These are phyloP conservation scores for Arthrinium phaeospermum DNA, from an alignment of 2,329 filamentous ascomycete genomes.

Conservation along the genomic window DNA sequence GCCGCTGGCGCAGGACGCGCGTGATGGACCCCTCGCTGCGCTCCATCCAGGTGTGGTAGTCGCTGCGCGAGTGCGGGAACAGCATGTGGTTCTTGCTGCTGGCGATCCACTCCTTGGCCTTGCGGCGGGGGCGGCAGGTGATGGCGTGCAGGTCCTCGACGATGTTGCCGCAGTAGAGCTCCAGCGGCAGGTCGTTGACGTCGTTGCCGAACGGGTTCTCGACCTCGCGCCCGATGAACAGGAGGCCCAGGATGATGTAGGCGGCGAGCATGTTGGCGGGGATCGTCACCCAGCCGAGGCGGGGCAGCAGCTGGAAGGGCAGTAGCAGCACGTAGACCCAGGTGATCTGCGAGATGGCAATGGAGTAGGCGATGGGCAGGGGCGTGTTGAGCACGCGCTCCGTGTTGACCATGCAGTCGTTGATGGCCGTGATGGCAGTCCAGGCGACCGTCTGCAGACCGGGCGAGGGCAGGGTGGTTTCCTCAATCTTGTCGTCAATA, in stretches of 20 bases:
- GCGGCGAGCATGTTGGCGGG: slow-evolving; percentile 74
- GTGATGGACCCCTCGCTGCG: slow-evolving; percentile 37
- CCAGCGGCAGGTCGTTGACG: slow-evolving; percentile 81
- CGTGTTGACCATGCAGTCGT: slow-evolving; percentile 73
- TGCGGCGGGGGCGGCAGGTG: slow-evolving; percentile 60
- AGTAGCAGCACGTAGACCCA: slow-evolving; percentile 82
- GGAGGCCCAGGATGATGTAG: slow-evolving; percentile 83
- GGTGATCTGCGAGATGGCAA: slow-evolving; percentile 84
- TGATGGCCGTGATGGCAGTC: slow-evolving; percentile 66
- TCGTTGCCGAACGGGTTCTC: slow-evolving; percentile 86
- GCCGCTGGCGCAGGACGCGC: slow-evolving; percentile 34
- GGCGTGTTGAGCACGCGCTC: slow-evolving; percentile 84
- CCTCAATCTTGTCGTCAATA: slow-evolving; percentile 63
- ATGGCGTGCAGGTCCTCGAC: slow-evolving; percentile 66
- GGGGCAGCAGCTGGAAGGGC: slow-evolving; percentile 76
- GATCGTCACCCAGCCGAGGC: slow-evolving; percentile 76
- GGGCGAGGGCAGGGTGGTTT: slow-evolving; percentile 60
- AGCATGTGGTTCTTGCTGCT: slow-evolving; percentile 54
- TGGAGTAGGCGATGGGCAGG: slow-evolving; percentile 81
- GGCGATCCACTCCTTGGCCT: slow-evolving; percentile 54
- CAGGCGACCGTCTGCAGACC: slow-evolving; percentile 56
- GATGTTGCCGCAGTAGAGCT: slow-evolving; percentile 75
- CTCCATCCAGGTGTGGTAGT: slow-evolving; percentile 36
- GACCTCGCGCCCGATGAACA: slow-evolving; percentile 77
- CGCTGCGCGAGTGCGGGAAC: slow-evolving; percentile 49